Evolutionary conservation across 179 eudicot species (phyloP).

Genomic region (Drosera spatulata): DNA sequence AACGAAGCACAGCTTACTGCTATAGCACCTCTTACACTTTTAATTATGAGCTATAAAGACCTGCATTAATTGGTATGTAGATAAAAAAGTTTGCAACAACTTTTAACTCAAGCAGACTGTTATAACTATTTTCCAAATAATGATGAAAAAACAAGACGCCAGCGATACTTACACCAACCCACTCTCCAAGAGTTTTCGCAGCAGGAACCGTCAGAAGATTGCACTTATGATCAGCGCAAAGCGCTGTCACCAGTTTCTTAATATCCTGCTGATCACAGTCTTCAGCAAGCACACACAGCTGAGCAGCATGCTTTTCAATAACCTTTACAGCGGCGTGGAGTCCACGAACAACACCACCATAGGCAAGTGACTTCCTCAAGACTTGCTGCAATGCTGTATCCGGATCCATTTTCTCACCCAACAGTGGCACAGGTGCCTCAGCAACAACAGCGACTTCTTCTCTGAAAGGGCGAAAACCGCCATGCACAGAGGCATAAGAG

Average conservation of each 20-base stretch:
- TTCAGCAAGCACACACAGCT: background rate
- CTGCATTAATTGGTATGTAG: no score
- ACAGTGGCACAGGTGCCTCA: background rate
- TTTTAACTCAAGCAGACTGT: no score
- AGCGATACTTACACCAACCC: constrained; percentile 1
- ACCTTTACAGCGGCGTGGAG: constrained; percentile 1
- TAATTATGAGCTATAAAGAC: no score
- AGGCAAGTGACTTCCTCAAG: constrained; percentile 1
- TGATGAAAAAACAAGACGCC: no score
- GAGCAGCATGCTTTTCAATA: constrained; percentile 3
- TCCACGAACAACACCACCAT: constrained; percentile 1
- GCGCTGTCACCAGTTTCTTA: constrained; percentile 2
- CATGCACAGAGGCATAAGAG: no score
- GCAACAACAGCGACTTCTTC: background rate
- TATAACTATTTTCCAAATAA: no score
- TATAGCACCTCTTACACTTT: no score
- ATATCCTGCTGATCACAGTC: constrained; percentile 2
- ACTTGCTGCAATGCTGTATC: constrained; percentile 1
- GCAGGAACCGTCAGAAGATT: constrained; percentile 1
- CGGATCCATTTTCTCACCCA: constrained; percentile 4
- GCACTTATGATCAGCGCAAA: constrained; percentile 1
- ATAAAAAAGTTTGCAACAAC: no score
- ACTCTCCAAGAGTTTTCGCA: constrained; percentile 6
- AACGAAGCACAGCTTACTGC: no score
- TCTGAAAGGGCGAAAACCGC: background rate